Base-by-base conservation (phyloP, 1,139 yeast species). In the Kodamaea anthophila region DNA sequence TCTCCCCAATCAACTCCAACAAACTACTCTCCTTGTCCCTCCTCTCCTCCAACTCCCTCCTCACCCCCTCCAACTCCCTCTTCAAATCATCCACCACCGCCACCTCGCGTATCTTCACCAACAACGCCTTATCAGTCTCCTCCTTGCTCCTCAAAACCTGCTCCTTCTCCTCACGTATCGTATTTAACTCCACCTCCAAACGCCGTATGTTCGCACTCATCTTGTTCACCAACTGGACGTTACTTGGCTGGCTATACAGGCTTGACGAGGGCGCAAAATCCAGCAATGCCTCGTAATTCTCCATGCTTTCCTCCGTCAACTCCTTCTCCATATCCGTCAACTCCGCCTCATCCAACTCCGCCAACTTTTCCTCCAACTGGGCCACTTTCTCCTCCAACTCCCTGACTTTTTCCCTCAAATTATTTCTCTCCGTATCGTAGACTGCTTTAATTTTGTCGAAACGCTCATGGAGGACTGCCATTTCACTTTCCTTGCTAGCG, bases 1-100 rank as follows among this genome's bases (percentile, higher is more conserved):
- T 87, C 46, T 88, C 96, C 4, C 96, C 96, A 12, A 88, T 66
- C 39, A 86, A 55, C 44, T 81, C 85, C 37, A 88, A 58, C 37
- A 91, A 74, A 3, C 79, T 70, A 33, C 75, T 78, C 32, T 77
- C 70, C 26, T 65, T 64, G 4, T 44, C 45, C n/a, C 60, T 51
- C 29, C 74, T 55, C 3, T 51, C 54, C 1, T 48, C 55, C 4
- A 74, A 49, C 30, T 69, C 61, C 2, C 36, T 36, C 26, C 63
- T 55, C 18, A 75, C 51, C 8, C 43, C 50, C 0, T 45, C 49
- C 10, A 72, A 55, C 29, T 65, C 53, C 2, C 36, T 24, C 28
- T 65, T 60, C 15, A 74, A 52, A 1, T 35, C 45, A 3, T 48
- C 50, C 4, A 74, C 60, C 29, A 75, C 77, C 24, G 74, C 73